Percentiles rank a stretch among this genome's conserved stretches.
Conservation (phyloP, 345 rosid genomes). For the Eucalyptus pauciflora region DNA sequence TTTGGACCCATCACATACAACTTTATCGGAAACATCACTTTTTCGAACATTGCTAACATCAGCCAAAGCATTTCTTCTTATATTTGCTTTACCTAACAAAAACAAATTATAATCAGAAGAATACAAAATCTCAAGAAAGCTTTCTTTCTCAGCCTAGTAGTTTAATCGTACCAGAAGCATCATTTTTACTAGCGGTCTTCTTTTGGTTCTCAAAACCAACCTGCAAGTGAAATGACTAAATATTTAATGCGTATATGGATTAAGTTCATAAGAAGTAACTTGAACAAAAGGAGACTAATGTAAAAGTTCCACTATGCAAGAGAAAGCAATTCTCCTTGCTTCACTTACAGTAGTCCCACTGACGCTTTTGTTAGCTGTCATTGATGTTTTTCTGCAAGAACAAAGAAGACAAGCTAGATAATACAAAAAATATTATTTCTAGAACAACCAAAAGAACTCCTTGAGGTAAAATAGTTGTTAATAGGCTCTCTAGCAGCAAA, state of each 20-base stretch:
- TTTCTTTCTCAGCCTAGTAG: background rate
- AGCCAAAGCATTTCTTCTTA: constrained; percentile 58
- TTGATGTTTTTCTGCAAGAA: constrained; percentile 19
- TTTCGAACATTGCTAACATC: constrained; percentile 60
- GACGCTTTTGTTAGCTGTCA: constrained; percentile 9
- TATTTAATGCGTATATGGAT: background rate
- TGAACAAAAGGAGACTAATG: background rate
- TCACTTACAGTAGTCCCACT: constrained; percentile 9
- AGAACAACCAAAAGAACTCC: background rate
- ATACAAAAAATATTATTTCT: background rate
- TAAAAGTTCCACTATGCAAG: background rate
- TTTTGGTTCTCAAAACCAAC: constrained; percentile 12
- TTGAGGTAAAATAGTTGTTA: background rate
- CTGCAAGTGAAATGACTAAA: constrained; percentile 13
- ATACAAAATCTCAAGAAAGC: background rate
- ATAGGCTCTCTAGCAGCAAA: background rate
- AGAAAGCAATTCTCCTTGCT: constrained; percentile 28
- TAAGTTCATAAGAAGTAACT: background rate
- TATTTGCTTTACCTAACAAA: constrained; percentile 23
- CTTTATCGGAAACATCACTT: constrained; percentile 3
- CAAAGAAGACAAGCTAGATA: background rate
- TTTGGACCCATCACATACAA: constrained; percentile 33
- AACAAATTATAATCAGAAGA: background rate
- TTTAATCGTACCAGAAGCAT: background rate
- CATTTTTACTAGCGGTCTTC: background rate